phyloP scores from a whole-genome alignment of 345 rosid genomes.

The Hevea brasiliensis region DNA sequence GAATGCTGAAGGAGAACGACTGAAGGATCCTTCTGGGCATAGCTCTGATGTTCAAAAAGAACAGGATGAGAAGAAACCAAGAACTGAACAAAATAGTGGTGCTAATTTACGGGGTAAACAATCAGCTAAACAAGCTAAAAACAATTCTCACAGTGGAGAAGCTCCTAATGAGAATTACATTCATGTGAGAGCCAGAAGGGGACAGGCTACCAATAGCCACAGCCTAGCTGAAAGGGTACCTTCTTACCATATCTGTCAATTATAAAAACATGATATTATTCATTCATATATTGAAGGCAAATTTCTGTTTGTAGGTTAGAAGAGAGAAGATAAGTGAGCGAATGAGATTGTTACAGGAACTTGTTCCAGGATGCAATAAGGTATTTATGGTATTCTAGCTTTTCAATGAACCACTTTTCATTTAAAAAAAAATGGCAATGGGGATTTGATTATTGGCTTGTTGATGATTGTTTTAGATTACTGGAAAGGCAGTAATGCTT shows the following conservation, averaged over 20 bases:
- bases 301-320: conserved; percentile 60
- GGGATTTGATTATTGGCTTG: neutral
- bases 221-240: conserved; percentile 97
- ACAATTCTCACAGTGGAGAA: conserved; percentile 59
- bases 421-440: too few relatives aligned
- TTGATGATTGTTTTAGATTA: conserved; percentile 51
- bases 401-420: too few relatives aligned
- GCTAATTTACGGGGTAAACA: conserved; percentile 49
- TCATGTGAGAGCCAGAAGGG: conserved; percentile 93
- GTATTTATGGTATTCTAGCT: conserved; percentile 26
- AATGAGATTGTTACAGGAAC: conserved; percentile 96
- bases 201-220: conserved; percentile 96
- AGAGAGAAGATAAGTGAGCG: conserved; percentile 98
- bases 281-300: conserved; percentile 15
- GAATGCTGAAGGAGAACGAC: conserved; percentile 55
- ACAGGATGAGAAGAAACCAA: conserved; percentile 65
- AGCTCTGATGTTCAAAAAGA: conserved; percentile 39
- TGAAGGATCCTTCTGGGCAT: conserved; percentile 48
- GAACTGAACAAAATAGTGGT: conserved; percentile 42
- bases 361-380: conserved; percentile 98
- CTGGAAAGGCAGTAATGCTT: conserved; percentile 99
- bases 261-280: conserved; percentile 1
- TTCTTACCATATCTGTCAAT: neutral
- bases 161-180: conserved; percentile 75
- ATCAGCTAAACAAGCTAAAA: conserved; percentile 55